Evolutionary conservation across 23 red algal genomes (phyloP).

Genomic region (Rhodosorus marinus): DNA sequence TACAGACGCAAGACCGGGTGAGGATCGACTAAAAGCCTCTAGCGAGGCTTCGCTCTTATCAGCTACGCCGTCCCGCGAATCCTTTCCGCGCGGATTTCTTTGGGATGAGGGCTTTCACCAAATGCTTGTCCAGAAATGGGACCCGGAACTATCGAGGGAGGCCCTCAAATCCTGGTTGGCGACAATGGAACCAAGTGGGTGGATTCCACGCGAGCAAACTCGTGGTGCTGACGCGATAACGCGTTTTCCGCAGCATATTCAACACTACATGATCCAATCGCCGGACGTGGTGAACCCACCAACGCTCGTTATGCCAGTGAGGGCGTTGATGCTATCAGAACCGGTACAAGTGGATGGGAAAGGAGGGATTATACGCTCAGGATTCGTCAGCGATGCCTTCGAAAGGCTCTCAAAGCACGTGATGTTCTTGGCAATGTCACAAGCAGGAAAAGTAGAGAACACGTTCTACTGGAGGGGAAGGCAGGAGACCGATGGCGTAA

Average conservation of each 20-base stretch:
- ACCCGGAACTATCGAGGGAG: constrained; percentile 23
- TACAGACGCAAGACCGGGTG: not conserved
- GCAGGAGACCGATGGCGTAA: constrained; percentile 34
- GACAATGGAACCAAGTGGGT: constrained; percentile 26
- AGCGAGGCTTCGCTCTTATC: constrained; percentile 12
- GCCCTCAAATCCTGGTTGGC: constrained; percentile 66
- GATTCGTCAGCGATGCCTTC: constrained; percentile 1
- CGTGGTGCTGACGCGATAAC: constrained; percentile 67
- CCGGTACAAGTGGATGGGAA: constrained; percentile 34
- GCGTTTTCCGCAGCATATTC: constrained; percentile 61
- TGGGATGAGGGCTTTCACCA: constrained; percentile 99
- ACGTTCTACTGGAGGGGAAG: constrained; percentile 56
- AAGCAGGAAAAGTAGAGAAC: constrained; percentile 8
- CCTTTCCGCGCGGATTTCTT: constrained; percentile 87
- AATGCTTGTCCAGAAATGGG: constrained; percentile 66
- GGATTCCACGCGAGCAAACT: constrained; percentile 96
- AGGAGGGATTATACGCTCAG: constrained; percentile 18
- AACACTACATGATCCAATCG: constrained; percentile 57
- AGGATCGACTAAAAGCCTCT: not conserved
- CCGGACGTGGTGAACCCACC: constrained; percentile 81
- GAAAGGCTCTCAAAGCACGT: not conserved
- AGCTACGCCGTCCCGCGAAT: constrained; percentile 48
- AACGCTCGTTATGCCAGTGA: constrained; percentile 64
- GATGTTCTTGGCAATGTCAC: constrained; percentile 10
- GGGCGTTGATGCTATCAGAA: constrained; percentile 22